Evolutionary conservation across 1,139 yeast species (phyloP), one percentile per base, ranked within the genome.

Genomic region (Protomyces pachydermus): DNA sequence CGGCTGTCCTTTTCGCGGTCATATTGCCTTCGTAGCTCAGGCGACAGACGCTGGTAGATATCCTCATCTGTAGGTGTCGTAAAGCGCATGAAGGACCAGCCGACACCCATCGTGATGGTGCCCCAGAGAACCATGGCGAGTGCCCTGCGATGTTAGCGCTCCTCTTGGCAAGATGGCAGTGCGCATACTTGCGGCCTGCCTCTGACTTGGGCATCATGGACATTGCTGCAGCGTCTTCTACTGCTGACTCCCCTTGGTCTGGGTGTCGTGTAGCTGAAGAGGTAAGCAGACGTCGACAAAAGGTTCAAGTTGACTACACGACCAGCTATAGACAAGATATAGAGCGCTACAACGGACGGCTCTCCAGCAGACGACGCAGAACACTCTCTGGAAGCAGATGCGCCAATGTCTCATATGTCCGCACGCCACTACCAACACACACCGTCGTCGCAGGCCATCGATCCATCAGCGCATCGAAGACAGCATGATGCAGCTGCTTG

Each of bases 61-160:
- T 58, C 53, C 16, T 58, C 56, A 28, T 58, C 62, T 14, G 62
- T 38, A 50, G 62, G 62, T 28, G 62, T 58, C 56, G 62, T 58
- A 23, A 58, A 23, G 28, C 23, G 38, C 62, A 58, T 58, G 52
- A 58, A 58, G 18, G 45, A 56, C 55, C 52, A 58, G 25, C 62
- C 62, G 62, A 58, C 54, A 4, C 56, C 52, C 62, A 58, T 58
- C 23, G 62, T 58, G 52, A 58, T 42, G 52, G 56, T 52, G 45
- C 62, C 62, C 62, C 62, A 58, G 14, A 58, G 53, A 8, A 38
- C 42, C 62, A 58, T 58, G 39, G 62, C 62, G 20, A 55, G 53
- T 18, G 62, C 62, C 48, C 48, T 42, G 48, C 48, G 18, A 14
- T 20, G 10, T 42, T 18, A 42, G 25, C 23, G 18, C 8, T 23